Evolutionary conservation across 2,329 filamentous ascomycete genomes (phyloP).

Genomic region (Colletotrichum cereale): DNA sequence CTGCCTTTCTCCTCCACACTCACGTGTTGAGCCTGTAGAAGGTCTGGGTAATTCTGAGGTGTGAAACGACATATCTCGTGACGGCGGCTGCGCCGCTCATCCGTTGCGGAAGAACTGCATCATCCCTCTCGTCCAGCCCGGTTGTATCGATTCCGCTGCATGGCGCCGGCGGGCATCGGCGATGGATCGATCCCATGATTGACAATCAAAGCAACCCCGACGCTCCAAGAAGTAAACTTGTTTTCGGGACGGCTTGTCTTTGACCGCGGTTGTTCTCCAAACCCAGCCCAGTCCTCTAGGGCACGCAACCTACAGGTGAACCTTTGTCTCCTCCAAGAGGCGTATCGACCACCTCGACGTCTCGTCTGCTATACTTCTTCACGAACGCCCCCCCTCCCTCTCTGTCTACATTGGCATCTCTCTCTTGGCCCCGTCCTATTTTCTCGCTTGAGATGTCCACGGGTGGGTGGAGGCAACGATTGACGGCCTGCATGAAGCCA

Average conservation of each 20-base stretch:
- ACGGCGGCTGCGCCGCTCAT: background rate
- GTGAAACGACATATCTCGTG: background rate
- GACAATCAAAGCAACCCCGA: background rate
- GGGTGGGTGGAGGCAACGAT: background rate
- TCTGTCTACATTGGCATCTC: no score
- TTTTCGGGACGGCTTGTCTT: background rate
- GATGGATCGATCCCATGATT: no score
- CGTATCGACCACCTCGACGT: background rate
- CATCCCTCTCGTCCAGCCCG: background rate
- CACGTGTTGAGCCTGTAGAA: constrained; percentile 1
- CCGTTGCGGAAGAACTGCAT: background rate
- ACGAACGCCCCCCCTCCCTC: background rate
- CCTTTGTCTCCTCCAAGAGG: background rate
- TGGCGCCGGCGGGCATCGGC: background rate
- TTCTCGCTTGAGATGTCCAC: background rate
- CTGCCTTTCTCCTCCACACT: background rate
- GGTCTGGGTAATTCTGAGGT: background rate
- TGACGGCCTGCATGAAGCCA: no score
- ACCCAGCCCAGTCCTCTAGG: background rate
- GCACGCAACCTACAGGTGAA: no score
- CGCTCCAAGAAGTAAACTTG: background rate
- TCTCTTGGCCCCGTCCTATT: background rate
- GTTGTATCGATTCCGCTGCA: background rate
- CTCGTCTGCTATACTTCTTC: background rate
- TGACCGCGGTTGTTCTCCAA: background rate